Percentiles rank a stretch among this genome's conserved stretches.
Evolutionary conservation across 2,329 filamentous ascomycete genomes (phyloP).

Genomic region (Beauveria australis): DNA sequence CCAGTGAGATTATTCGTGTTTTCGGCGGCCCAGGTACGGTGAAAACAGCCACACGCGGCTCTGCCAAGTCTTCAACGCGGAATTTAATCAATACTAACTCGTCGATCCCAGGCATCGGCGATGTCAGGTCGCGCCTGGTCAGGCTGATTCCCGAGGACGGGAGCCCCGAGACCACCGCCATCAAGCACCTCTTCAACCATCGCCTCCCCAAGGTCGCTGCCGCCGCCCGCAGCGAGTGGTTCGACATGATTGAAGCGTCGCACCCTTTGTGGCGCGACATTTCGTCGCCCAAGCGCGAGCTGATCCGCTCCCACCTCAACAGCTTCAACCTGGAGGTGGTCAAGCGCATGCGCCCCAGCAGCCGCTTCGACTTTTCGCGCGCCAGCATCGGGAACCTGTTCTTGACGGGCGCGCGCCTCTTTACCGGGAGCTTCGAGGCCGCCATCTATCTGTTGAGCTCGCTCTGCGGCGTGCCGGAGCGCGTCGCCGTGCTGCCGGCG

Average conservation of each 20-base stretch:
- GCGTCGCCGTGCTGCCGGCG: constrained; percentile 73
- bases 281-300: constrained; percentile 63
- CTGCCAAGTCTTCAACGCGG: too few species aligned
- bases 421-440: constrained; percentile 86
- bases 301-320: constrained; percentile 71
- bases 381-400: constrained; percentile 75
- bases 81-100: background rate
- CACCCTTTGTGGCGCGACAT: constrained; percentile 68
- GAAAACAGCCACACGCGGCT: background rate
- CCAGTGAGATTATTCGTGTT: constrained; percentile 86
- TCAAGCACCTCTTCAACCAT: constrained; percentile 82
- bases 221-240: constrained; percentile 71
- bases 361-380: constrained; percentile 68
- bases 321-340: constrained; percentile 70
- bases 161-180: constrained; percentile 59
- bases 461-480: constrained; percentile 73
- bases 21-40: constrained; percentile 79
- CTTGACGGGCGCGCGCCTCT: constrained; percentile 76
- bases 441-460: constrained; percentile 84
- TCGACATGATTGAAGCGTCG: constrained; percentile 77
- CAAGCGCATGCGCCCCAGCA: constrained; percentile 64
- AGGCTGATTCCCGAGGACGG: constrained; percentile 69
- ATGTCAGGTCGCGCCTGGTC: constrained; percentile 58
- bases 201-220: constrained; percentile 54
- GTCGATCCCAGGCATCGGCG: constrained; percentile 44